phyloP scores from a whole-genome alignment of 176 grass and related monocot genomes.

The Oryza officinalis region DNA sequence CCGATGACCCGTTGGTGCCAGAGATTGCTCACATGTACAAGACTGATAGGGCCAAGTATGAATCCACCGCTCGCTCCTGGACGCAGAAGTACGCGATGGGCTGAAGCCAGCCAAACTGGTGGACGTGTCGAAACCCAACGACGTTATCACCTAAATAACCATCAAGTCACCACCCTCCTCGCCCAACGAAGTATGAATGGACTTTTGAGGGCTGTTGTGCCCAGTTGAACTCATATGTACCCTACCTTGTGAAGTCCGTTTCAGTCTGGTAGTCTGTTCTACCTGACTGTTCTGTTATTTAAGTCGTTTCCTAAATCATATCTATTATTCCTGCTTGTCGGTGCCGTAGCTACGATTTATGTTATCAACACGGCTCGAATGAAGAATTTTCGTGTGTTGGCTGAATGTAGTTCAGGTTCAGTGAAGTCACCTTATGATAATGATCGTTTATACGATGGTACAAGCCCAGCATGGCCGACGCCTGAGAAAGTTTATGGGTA shows the following conservation, averaged over 20 bases:
- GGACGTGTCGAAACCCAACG: slow-evolving; percentile 12
- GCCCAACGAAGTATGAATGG: slow-evolving; percentile 40
- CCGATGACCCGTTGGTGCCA: slow-evolving; percentile 73
- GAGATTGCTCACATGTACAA: slow-evolving; percentile 98
- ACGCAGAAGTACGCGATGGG: slow-evolving; percentile 95
- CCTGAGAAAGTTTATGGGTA: too few relatives aligned
- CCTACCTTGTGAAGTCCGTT: slow-evolving; percentile 48
- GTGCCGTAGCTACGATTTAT: background rate
- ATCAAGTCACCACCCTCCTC: slow-evolving; percentile 4
- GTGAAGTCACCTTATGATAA: background rate
- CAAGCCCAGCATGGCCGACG: too few relatives aligned
- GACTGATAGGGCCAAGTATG: slow-evolving; percentile 79
- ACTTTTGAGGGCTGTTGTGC: slow-evolving; percentile 47
- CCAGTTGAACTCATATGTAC: slow-evolving; percentile 45
- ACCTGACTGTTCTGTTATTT: slow-evolving; percentile 43
- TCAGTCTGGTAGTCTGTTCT: slow-evolving; percentile 57
- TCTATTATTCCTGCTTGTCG: slow-evolving; percentile 5
- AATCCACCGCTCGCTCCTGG: slow-evolving; percentile 85
- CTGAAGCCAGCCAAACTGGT: slow-evolving; percentile 40
- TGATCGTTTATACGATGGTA: background rate
- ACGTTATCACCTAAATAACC: slow-evolving; percentile 64
- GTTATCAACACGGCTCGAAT: background rate
- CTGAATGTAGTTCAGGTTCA: background rate
- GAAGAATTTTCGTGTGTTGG: background rate
- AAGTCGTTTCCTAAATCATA: slow-evolving; percentile 39